Evolutionary conservation across 805 yeast genomes (phyloP).

Genomic region (Schwanniomyces yamadae): DNA sequence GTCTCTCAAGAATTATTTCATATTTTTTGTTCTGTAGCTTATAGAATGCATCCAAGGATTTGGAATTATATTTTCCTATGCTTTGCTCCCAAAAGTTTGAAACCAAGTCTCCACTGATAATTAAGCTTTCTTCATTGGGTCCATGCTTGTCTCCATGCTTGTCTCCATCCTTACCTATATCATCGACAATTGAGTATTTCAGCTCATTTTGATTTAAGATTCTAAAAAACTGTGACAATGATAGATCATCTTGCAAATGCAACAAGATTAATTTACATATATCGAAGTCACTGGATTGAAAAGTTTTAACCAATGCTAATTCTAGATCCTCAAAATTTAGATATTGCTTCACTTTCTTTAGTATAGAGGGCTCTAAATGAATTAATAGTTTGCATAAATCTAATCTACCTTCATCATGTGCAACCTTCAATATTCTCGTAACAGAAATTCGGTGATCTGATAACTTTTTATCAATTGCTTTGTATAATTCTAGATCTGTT

Average conservation of each 20-base stretch:
- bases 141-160: too few relatives aligned
- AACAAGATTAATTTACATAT: conserved; percentile 58
- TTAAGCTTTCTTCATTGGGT: conserved; percentile 18
- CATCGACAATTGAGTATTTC: conserved; percentile 23
- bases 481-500: conserved; percentile 60
- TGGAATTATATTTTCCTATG: conserved; percentile 23
- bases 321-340: conserved; percentile 71
- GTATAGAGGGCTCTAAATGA: conserved; percentile 63
- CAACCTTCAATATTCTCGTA: conserved; percentile 58
- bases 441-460: conserved; percentile 40
- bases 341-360: conserved; percentile 56
- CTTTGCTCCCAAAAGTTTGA: conserved; percentile 37
- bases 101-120: conserved; percentile 38
- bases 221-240: conserved; percentile 68
- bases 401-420: conserved; percentile 79
- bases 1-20: conserved; percentile 15
- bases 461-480: conserved; percentile 49
- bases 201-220: conserved; percentile 51
- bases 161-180: conserved; percentile 7
- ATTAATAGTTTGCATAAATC: conserved; percentile 66
- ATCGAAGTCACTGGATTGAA: conserved; percentile 60
- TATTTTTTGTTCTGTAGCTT: conserved; percentile 30
- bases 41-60: conserved; percentile 26
- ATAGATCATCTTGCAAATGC: conserved; percentile 51
- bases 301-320: conserved; percentile 65